Conservation (phyloP, 176 grass and related monocot genomes). For the Juncus effusus region DNA sequence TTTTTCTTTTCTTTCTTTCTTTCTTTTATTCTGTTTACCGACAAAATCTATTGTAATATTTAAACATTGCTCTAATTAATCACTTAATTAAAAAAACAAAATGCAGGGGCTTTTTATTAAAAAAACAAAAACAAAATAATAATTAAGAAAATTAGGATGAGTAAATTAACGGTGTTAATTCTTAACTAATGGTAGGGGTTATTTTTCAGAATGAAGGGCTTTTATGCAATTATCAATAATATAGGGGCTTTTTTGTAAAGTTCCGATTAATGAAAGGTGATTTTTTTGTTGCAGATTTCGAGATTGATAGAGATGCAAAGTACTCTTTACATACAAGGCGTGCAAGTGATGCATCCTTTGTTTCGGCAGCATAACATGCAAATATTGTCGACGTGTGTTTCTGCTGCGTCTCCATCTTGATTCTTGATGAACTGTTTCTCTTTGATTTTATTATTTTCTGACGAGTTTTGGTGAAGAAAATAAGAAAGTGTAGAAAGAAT, state of each 20-base stretch:
- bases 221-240: background rate
- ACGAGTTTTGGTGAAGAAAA: no score
- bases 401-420: constrained; percentile 6
- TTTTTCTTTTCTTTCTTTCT: background rate
- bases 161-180: no score
- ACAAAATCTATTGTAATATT: background rate
- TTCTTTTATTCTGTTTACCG: background rate
- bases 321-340: constrained; percentile 52
- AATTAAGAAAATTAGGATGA: background rate
- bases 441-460: no score
- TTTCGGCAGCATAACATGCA: constrained; percentile 21
- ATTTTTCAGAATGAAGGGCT: background rate
- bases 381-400: background rate
- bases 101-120: background rate
- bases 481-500: background rate
- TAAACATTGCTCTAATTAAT: background rate
- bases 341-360: constrained; percentile 38
- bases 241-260: background rate
- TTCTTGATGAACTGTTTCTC: constrained; percentile 21
- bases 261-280: background rate
- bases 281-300: constrained; percentile 52
- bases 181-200: no score
- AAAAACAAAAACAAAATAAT: background rate
- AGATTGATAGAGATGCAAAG: constrained; percentile 90
- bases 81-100: background rate